Percentiles rank a stretch among this genome's conserved stretches.
Evolutionary conservation across 2,329 filamentous ascomycete genomes (phyloP).

Genomic region (Neonectria punicea): DNA sequence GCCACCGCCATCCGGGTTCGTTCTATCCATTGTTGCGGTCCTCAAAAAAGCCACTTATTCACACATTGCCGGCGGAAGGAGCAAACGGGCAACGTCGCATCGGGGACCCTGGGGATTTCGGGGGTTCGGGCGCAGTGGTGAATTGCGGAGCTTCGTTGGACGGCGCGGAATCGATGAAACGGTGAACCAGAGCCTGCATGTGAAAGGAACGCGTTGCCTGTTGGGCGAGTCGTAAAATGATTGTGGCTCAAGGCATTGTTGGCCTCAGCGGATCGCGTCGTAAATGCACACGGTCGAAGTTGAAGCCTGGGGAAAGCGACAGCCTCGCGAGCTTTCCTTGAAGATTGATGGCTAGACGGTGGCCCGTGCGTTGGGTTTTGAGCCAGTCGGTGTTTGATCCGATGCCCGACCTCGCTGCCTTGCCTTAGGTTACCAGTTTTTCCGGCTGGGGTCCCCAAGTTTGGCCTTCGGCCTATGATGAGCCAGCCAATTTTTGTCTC

Average conservation of each 20-base stretch:
- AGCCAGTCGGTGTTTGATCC: slow-evolving; percentile 44
- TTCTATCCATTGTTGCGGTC: slow-evolving; percentile 45
- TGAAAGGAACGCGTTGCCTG: slow-evolving; percentile 5
- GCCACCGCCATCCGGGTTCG: slow-evolving; percentile 46
- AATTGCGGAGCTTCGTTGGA: slow-evolving; percentile 22
- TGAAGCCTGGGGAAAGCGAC: slow-evolving; percentile 37
- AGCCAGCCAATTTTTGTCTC: slow-evolving; percentile 42
- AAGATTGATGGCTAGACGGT: slow-evolving; percentile 29
- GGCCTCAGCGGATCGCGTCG: slow-evolving; percentile 16
- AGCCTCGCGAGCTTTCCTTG: slow-evolving; percentile 42
- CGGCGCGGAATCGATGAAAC: slow-evolving; percentile 16
- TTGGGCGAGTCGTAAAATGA: slow-evolving; percentile 22
- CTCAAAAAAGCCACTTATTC: slow-evolving; percentile 43
- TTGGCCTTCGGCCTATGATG: slow-evolving; percentile 36
- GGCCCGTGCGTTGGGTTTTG: slow-evolving; percentile 33
- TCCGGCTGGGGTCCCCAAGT: slow-evolving; percentile 37
- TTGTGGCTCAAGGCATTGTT: slow-evolving; percentile 40
- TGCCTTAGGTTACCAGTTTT: slow-evolving; percentile 44
- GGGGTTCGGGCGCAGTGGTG: slow-evolving; percentile 16
- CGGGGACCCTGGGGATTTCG: slow-evolving; percentile 30
- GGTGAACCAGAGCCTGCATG: neutral
- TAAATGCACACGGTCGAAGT: slow-evolving; percentile 31
- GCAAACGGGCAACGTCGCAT: slow-evolving; percentile 43
- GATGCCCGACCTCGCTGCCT: slow-evolving; percentile 30
- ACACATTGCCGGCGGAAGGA: slow-evolving; percentile 46